Conservation (phyloP, 306 rosid genomes). For the Cicer pinnatifidum region DNA sequence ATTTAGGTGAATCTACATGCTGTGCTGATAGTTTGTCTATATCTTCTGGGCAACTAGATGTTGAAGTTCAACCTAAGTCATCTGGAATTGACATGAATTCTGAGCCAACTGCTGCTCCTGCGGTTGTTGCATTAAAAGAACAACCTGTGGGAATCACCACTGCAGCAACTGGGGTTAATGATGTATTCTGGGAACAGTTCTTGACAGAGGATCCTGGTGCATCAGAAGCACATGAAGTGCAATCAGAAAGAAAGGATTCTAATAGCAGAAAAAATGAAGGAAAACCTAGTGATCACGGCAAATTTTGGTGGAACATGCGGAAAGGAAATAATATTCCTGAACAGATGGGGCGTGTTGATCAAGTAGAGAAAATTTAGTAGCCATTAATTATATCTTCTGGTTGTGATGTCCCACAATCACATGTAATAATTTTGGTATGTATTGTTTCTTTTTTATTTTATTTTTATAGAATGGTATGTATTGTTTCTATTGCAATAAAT, state of each 20-base stretch:
- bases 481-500: conserved; percentile 21
- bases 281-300: conserved; percentile 52
- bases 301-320: conserved; percentile 72
- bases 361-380: conserved; percentile 74
- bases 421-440: conserved; percentile 59
- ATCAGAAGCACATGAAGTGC: conserved; percentile 74
- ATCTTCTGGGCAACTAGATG: conserved; percentile 56
- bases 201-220: conserved; percentile 97
- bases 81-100: conserved; percentile 84
- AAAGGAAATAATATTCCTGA: conserved; percentile 74
- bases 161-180: conserved; percentile 72
- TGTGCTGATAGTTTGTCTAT: conserved; percentile 61
- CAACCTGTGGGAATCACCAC: conserved; percentile 47
- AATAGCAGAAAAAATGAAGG: conserved; percentile 61
- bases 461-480: conserved; percentile 47
- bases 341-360: conserved; percentile 76
- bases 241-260: conserved; percentile 63
- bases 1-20: conserved; percentile 69
- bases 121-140: conserved; percentile 56
- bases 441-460: background rate
- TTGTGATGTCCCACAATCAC: conserved; percentile 53
- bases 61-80: conserved; percentile 60
- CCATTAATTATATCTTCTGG: conserved; percentile 46
- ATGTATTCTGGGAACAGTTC: conserved; percentile 93
- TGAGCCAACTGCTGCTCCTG: conserved; percentile 64